These are phyloP conservation scores for Aspergillus transmontanensis DNA, from an alignment of 2,329 filamentous ascomycete genomes.

Conservation along the genomic window DNA sequence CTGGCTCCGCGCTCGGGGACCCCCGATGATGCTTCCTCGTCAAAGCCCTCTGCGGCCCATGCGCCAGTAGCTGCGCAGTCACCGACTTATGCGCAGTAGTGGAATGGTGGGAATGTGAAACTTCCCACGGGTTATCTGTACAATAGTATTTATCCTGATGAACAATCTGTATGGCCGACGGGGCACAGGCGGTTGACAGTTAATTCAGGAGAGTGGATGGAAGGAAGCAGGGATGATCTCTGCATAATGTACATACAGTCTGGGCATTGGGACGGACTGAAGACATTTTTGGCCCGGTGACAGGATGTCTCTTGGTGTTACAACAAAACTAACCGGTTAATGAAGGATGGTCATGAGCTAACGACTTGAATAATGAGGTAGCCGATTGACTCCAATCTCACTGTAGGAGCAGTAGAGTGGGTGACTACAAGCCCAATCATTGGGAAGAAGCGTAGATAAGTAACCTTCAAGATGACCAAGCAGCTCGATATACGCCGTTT, in stretches of 20 bases:
- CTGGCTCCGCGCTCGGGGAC: slow-evolving; percentile 72
- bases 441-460: not conserved
- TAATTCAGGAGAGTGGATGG: slow-evolving; percentile 6
- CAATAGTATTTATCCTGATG: slow-evolving; percentile 28
- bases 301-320: slow-evolving; percentile 18
- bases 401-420: not conserved
- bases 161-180: slow-evolving; percentile 7
- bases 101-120: slow-evolving; percentile 7
- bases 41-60: slow-evolving; percentile 38
- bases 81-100: not conserved
- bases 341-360: slow-evolving; percentile 15
- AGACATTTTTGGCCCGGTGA: slow-evolving; percentile 15
- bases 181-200: slow-evolving; percentile 4
- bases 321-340: slow-evolving; percentile 22
- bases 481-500: too few relatives aligned
- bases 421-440: not conserved
- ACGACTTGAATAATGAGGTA: not conserved
- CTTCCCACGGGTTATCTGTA: slow-evolving; percentile 28
- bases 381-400: not conserved
- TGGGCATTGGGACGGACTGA: slow-evolving; percentile 6
- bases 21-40: slow-evolving; percentile 68
- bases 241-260: slow-evolving; percentile 24
- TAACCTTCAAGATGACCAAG: not conserved
- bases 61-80: slow-evolving; percentile 31
- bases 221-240: slow-evolving; percentile 2